Evolutionary conservation across 2,329 filamentous ascomycete species (phyloP), one percentile per base, ranked within the genome.

Genomic region (Corinectria fuckeliana): DNA sequence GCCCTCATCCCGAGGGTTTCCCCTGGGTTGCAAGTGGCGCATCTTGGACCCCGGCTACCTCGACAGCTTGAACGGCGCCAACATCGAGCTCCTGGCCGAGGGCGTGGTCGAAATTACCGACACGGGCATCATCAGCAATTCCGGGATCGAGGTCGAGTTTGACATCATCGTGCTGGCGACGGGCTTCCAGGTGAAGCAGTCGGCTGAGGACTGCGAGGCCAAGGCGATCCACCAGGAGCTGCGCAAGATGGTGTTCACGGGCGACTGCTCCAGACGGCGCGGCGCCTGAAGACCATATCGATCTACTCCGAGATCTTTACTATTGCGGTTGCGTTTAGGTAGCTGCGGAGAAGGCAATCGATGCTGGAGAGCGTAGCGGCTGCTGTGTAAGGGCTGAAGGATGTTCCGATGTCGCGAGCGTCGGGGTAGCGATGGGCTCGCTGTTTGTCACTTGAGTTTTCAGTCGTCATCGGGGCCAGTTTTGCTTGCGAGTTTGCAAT

Each of bases 11-110:
- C 55, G 1, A 52, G n/a, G n/a, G 11, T 58, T 58, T 14, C 69
- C 70, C 0, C 44, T 73, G 4, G 72, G 72, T 1, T 74, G 72
- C 63, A 72, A 72, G 67, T 62, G 72, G n/a, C 66, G 70, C 8
- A 71, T 73, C 53, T 71, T 67, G 11, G 72, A 73, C 44, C 68
- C 72, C 0, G 70, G 66, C 34, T 73, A 72, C 28, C 64, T 74
- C 9, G 64, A 65, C 9, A 63, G 60, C 32, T 53, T 74, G 18
- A 63, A 67, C 53, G 44, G 45, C 1, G 11, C 55, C 20, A 69
- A 72, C 30, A 66, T 73, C 10, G 65, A 68, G 23, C 55, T 72
- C 11, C 21, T 69, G 5, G 49, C 68, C 1, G 65, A 69, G 45
- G 68, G 64, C 2, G 70, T 71, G 32, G 25, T 45, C 36, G 60